Evolutionary conservation across 2,329 filamentous ascomycete species (phyloP), one percentile per base, ranked within the genome.

Genomic region (Talaromyces sp.): DNA sequence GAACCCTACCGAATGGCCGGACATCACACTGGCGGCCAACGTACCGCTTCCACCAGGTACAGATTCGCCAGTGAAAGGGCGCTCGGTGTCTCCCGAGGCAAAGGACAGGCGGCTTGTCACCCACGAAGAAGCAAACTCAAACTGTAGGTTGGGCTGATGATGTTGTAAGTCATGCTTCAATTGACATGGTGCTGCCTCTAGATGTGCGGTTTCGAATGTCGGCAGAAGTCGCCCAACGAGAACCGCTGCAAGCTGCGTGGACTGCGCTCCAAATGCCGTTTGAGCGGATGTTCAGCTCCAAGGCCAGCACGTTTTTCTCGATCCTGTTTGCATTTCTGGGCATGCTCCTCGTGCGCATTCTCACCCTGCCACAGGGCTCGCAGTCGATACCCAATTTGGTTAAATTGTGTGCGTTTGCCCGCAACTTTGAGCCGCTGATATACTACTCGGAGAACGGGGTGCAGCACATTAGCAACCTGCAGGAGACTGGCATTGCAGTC

Each of bases 371-470:
- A 11, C 88, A 86, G 32, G 75, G 80, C 5, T 82, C 84, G 42
- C 86, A 82, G 13, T 85, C 90, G 0, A 88, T 90, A 2, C 91
- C 91, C 0, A 93, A 97, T 72, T 82, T 98, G 17, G 89, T 96
- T 72, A 96, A 96, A 73, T 89, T 97, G 27, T 93, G 93, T 4
- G 88, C 89, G 57, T 85, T 98, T 66, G 93, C 93, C 55, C 91
- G 91, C 69, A 92, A 92, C 10, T 96, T 97, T 71, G 93, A 97
- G 74, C 93, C 93, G 6, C 83, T 97, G 52, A 96, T 98, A 64
- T 95, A 95, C 78, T 96, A 96, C 72, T 96, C 92, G 0, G 92
- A 97, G 71, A 90, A 93, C 71, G 92, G 92, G 9, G 88, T 92
- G 51, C 85, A 88, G 42, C 92, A 96, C 71, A 92, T 96, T 47